Percentiles rank a stretch among this genome's conserved stretches.
Conservation (phyloP, 208 protist genomes). For the Entamoeba dispar region DNA sequence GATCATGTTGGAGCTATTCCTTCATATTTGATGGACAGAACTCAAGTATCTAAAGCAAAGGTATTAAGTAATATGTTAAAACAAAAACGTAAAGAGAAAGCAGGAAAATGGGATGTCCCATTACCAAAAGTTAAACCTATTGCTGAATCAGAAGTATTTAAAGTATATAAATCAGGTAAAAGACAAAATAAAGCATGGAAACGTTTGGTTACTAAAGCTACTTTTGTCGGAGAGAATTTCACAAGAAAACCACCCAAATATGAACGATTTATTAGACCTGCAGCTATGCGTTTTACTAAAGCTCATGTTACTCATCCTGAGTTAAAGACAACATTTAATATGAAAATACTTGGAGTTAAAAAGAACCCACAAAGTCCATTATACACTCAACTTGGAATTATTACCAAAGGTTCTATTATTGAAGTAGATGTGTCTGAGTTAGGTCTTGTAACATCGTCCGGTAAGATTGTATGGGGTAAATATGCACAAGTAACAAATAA, state of each 20-base stretch:
- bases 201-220: constrained; percentile 95
- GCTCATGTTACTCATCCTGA: constrained; percentile 99
- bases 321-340: constrained; percentile 90
- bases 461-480: constrained; percentile 87
- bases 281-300: constrained; percentile 87
- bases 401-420: constrained; percentile 98
- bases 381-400: constrained; percentile 95
- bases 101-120: constrained; percentile 96
- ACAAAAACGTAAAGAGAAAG: constrained; percentile 99
- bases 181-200: constrained; percentile 86
- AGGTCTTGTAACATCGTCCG: constrained; percentile 91
- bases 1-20: constrained; percentile 72
- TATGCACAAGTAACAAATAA: constrained; percentile 98
- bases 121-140: constrained; percentile 87
- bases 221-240: constrained; percentile 88
- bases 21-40: constrained; percentile 93
- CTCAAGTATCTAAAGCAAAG: constrained; percentile 75
- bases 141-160: constrained; percentile 92
- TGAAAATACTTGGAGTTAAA: constrained; percentile 76
- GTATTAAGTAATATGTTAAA: constrained; percentile 97
- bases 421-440: constrained; percentile 97
- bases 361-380: constrained; percentile 45
- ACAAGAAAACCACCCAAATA: constrained; percentile 98
- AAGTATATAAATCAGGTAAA: constrained; percentile 3
- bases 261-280: constrained; percentile 97